A percentile compares a stretch with the other conserved stretches of the same genome.
phyloP scores from a whole-genome alignment of 345 rosid genomes.

The Populus davidiana region DNA sequence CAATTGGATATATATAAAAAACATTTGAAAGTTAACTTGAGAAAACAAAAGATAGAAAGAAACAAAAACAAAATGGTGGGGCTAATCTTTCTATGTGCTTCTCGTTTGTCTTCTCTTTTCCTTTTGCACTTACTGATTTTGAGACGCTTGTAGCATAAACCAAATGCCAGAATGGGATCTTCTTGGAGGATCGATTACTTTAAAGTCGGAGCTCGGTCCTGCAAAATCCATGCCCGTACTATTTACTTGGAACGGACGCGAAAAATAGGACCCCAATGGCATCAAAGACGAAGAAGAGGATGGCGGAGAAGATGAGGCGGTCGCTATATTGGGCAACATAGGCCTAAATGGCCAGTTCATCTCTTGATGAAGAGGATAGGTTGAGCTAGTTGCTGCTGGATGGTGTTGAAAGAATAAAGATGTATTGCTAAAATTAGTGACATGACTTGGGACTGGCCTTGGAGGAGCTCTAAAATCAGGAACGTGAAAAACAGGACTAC shows the following conservation, averaged over 20 bases:
- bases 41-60: not conserved
- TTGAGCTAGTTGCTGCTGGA: conserved; percentile 41
- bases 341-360: conserved; percentile 70
- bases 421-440: conserved; percentile 19
- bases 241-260: conserved; percentile 53
- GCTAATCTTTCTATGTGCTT: not conserved
- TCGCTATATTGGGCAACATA: conserved; percentile 35
- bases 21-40: not conserved
- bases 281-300: conserved; percentile 47
- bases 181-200: conserved; percentile 75
- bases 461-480: conserved; percentile 41
- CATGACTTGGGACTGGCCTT: conserved; percentile 13
- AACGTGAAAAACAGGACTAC: conserved; percentile 34
- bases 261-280: conserved; percentile 58
- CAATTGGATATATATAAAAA: not conserved
- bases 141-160: conserved; percentile 91
- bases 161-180: conserved; percentile 89
- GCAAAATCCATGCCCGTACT: conserved; percentile 45
- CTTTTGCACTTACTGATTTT: conserved; percentile 72
- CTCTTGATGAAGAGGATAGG: conserved; percentile 49
- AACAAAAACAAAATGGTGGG: conserved; percentile 1
- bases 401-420: conserved; percentile 45
- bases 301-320: conserved; percentile 30
- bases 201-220: conserved; percentile 63
- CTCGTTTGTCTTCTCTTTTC: not conserved